Evolutionary conservation across 176 grass and related monocot genomes (phyloP), one percentile per base, ranked within the genome.

Genomic region (Areca catechu): DNA sequence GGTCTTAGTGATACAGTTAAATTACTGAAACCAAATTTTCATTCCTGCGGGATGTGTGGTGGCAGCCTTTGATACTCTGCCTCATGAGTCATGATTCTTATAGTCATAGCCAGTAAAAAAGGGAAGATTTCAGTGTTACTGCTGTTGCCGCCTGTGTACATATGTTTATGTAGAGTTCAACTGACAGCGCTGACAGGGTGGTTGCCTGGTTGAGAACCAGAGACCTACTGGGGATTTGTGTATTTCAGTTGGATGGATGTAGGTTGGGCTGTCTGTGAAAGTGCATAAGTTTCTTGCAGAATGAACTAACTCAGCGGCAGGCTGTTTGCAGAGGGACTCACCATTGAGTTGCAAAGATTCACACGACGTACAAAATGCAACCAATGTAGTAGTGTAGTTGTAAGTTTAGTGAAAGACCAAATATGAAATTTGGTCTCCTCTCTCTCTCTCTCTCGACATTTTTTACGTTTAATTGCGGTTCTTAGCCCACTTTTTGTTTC

Each of bases 1-100:
- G 25, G 56, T 69, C 59, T 27, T 73, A 67, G 53, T 27, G 6
- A 53, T 68, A 60, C 49, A 61, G 50, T 76, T 51, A 23, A 61
- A 54, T 76, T 76, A 76, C 47, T 48, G 48, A 63, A 19, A 48
- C 15, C 37, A 63, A 15, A 10, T 25, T 47, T 63, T 37, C 15
- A 63, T 63, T 63, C n/a, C 20, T 49, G 62, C 14, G 62, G 37
- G 18, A 49, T 66, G 23, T 43, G 9, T 43, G 7, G 9, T 43
- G 34, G 34, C 34, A 43, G 34, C 9, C 34, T 43, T 43, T 43
- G 9, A 43, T 43, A 43, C 7, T 43, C 34, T 43, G 34, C 10
- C 34, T 43, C 10, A 22, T 66, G 62, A 66, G 29, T 48, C 12
- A 15, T 66, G 16, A 66, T 15, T 18, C 21, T 66, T 16, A 18